These are phyloP conservation scores for Hypericum androsaemum DNA, from an alignment of 345 rosid species.

Conservation along the genomic window DNA sequence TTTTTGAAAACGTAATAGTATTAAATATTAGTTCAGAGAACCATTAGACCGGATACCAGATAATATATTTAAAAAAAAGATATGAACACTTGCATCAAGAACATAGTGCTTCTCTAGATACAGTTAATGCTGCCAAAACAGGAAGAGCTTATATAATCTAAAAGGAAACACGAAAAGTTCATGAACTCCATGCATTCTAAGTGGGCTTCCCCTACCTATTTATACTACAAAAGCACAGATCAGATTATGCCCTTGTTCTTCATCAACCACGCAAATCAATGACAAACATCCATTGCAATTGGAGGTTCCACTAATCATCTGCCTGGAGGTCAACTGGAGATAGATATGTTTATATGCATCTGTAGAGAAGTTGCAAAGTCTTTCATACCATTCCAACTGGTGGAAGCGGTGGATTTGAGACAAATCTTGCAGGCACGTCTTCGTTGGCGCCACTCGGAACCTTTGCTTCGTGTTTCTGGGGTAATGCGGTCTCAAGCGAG, in stretches of 20 bases:
- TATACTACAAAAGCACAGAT: conserved; percentile 4
- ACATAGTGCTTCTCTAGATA: conserved; percentile 8
- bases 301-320: conserved; percentile 10
- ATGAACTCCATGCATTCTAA: not conserved
- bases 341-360: conserved; percentile 3
- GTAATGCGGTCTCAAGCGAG: conserved; percentile 8
- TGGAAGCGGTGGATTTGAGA: conserved; percentile 57
- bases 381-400: conserved; percentile 67
- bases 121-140: conserved; percentile 9
- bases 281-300: not conserved
- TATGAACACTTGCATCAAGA: conserved; percentile 32
- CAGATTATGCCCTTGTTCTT: conserved; percentile 7
- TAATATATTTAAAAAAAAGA: too few relatives aligned
- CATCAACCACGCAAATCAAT: not conserved
- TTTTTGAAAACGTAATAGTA: too few relatives aligned
- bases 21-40: too few relatives aligned
- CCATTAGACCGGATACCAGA: too few relatives aligned
- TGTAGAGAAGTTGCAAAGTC: conserved; percentile 17
- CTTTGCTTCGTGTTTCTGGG: conserved; percentile 19
- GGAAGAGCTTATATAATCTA: too few relatives aligned
- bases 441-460: conserved; percentile 26
- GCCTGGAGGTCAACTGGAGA: conserved; percentile 6
- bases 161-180: conserved; percentile 13
- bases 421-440: conserved; percentile 47
- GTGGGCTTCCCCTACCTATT: conserved; percentile 1